A percentile compares a stretch with the other conserved stretches of the same genome.
These are phyloP conservation scores for Hemileia vastatrix DNA, from an alignment of 1,284 basidiomycete genomes.

Conservation along the genomic window DNA sequence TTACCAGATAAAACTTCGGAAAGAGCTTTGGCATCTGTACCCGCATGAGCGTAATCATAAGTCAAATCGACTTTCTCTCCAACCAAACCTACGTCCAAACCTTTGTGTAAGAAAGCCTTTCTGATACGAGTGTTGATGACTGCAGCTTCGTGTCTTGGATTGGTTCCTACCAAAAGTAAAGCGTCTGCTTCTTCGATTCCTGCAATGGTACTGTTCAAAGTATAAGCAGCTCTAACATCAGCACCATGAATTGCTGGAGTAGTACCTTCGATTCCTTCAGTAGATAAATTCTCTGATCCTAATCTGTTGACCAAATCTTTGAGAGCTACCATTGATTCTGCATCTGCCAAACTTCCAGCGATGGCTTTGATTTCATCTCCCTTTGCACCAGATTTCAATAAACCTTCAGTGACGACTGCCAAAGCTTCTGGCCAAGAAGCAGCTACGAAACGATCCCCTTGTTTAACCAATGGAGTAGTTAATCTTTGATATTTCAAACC, in stretches of 20 bases:
- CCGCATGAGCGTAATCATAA: not conserved
- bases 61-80: not conserved
- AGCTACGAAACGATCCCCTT: not conserved
- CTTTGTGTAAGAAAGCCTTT: slow-evolving; percentile 2
- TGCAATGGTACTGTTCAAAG: not conserved
- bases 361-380: slow-evolving; percentile 7
- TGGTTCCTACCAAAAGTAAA: slow-evolving; percentile 3
- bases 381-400: slow-evolving; percentile 1
- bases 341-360: not conserved
- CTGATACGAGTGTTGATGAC: slow-evolving; percentile 2
- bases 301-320: slow-evolving; percentile 5
- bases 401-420: not conserved
- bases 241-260: not conserved
- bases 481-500: slow-evolving; percentile 1
- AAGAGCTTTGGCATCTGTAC: not conserved
- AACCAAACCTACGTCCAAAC: not conserved
- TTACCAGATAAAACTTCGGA: not conserved
- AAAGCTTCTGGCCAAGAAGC: not conserved
- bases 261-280: not conserved
- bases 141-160: slow-evolving; percentile 2
- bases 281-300: not conserved
- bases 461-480: not conserved
- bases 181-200: slow-evolving; percentile 1
- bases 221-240: not conserved
- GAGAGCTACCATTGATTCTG: not conserved